Evolutionary conservation across 495 filamentous ascomycete genomes (phyloP), one percentile per base, ranked within the genome.

Genomic region (Parathielavia hyrcaniae): DNA sequence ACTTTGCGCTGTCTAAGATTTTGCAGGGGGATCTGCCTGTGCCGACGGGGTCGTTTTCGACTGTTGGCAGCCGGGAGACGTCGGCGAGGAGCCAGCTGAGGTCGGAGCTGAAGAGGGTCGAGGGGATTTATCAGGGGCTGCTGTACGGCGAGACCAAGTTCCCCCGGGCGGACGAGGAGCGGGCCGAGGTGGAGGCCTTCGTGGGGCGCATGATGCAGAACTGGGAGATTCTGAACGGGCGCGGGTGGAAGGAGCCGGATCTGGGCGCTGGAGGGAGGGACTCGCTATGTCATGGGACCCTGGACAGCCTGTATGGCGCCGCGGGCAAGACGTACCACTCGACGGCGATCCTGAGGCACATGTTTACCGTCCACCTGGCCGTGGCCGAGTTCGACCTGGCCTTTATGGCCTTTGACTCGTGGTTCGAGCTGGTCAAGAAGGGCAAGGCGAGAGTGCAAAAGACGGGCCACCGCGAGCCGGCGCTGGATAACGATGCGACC

Each of bases 251-350:
- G 58, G 82, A 95, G 58, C 79, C 85, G 54, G 90, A 93, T 61
- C 77, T 95, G 26, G 89, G 87, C 14, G 81, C 84, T 67, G 89
- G 86, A 5, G 90, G 89, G 11, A 86, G 88, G 67, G 82, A 83
- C 64, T 78, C 76, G 26, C 75, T 91, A 19, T 82, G 87, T 59
- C 80, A 82, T 53, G 82, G 81, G 53, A 85, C 90, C 36, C 78
- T 95, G 23, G 89, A 95, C 72, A 86, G 89, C 30, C 75, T 97
- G 11, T 96, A 96, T 64, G 83, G 87, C 19, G 90, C 91, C 30
- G 87, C 93, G 11, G 87, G 87, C 2, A 95, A 91, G 71, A 95
- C 90, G 0, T 98, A 90, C 63, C 93, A 97, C 67, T 97, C 95
- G 2, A 92, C 91, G 6, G 71, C 86, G 22, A 84, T 97, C 52